Conservation (phyloP, 1,139 yeast species). For the Saccharomyces hybrid region DNA sequence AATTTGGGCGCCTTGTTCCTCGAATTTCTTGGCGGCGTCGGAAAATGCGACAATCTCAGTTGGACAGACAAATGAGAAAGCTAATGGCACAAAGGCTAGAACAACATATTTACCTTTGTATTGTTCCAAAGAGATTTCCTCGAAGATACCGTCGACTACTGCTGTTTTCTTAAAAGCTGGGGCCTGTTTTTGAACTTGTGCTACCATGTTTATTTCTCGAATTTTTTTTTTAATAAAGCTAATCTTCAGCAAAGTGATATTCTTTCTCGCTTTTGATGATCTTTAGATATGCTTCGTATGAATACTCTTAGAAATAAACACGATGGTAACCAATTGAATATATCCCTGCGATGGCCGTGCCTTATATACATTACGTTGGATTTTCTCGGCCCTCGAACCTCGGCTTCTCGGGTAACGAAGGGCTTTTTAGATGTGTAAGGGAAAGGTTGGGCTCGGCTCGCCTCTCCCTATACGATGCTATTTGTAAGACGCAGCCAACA, state of each 20-base stretch:
- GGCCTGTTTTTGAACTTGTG: constrained; percentile 88
- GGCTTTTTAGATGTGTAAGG: neutral
- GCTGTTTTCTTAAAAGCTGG: constrained; percentile 95
- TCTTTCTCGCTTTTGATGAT: too few relatives aligned
- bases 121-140: constrained; percentile 87
- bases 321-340: neutral
- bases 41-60: constrained; percentile 98
- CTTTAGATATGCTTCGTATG: too few relatives aligned
- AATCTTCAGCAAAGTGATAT: too few relatives aligned
- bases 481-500: neutral
- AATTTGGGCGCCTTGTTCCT: constrained; percentile 79
- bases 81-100: constrained; percentile 94
- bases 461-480: neutral
- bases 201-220: constrained; percentile 51
- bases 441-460: neutral
- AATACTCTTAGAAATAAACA: too few relatives aligned
- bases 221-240: too few relatives aligned
- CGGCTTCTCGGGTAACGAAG: neutral
- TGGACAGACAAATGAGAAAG: constrained; percentile 98
- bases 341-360: neutral
- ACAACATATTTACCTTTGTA: constrained; percentile 98
- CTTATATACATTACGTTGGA: too few relatives aligned
- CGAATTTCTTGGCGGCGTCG: constrained; percentile 84
- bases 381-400: too few relatives aligned
- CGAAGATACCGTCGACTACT: constrained; percentile 91